Evolutionary conservation across 2,329 filamentous ascomycete species (phyloP).

Genomic region (Colletotrichum gloeosporioides): DNA sequence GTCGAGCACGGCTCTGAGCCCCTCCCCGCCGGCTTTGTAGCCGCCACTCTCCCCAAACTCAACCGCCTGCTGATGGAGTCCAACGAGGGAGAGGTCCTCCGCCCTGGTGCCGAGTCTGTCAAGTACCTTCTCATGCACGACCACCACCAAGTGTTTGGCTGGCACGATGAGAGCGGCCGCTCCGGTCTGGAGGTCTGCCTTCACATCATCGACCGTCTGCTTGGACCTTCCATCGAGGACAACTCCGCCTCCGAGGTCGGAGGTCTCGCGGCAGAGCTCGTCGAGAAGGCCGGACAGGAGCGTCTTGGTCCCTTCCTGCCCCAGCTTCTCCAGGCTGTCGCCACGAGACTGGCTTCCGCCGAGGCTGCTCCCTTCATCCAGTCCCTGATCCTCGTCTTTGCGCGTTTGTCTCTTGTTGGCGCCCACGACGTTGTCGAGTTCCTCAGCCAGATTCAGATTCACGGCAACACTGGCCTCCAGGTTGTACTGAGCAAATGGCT

Average conservation of each 20-base stretch:
- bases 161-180: conserved; percentile 80
- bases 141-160: conserved; percentile 86
- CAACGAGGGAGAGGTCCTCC: conserved; percentile 85
- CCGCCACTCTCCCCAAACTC: conserved; percentile 85
- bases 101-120: conserved; percentile 83
- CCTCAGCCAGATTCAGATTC: conserved; percentile 82
- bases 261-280: conserved; percentile 89
- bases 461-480: conserved; percentile 80
- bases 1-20: conserved; percentile 85
- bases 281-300: conserved; percentile 93
- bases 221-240: conserved; percentile 85
- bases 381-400: conserved; percentile 93
- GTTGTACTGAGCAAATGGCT: conserved; percentile 95
- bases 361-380: conserved; percentile 91
- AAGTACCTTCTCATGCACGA: conserved; percentile 92
- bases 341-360: conserved; percentile 81
- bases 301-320: conserved; percentile 88
- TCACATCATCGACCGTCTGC: conserved; percentile 88
- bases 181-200: conserved; percentile 88
- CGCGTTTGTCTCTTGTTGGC: conserved; percentile 82
- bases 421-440: conserved; percentile 92
- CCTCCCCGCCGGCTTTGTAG: conserved; percentile 85
- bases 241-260: conserved; percentile 96
- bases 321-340: conserved; percentile 88
- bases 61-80: conserved; percentile 82